These are phyloP conservation scores for Discostella stelligeroides DNA, from an alignment of 108 stramenopile species.

Conservation along the genomic window DNA sequence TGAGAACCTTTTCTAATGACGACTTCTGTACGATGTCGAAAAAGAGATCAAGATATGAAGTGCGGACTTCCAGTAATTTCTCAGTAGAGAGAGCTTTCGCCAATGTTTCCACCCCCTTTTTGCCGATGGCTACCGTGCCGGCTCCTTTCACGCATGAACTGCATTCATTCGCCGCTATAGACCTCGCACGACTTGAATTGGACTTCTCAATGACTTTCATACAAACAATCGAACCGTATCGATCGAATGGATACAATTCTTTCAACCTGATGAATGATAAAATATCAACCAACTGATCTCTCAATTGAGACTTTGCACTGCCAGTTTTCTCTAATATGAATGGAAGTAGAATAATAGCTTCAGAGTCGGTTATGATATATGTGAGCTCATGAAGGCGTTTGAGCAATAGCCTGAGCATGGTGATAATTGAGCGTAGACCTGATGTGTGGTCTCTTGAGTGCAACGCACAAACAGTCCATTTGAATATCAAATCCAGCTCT, in stretches of 20 bases:
- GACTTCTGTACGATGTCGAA: slow-evolving; percentile 64
- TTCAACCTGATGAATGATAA: slow-evolving; percentile 50
- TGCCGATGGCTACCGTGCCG: slow-evolving; percentile 76
- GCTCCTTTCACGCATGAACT: slow-evolving; percentile 56
- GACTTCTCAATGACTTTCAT: slow-evolving; percentile 73
- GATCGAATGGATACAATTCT: slow-evolving; percentile 50
- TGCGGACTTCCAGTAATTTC: slow-evolving; percentile 69
- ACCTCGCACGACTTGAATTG: slow-evolving; percentile 61
- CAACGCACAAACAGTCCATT: slow-evolving; percentile 73
- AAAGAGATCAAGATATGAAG: slow-evolving; percentile 72
- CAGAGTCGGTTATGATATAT: slow-evolving; percentile 49
- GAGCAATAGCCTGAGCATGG: slow-evolving; percentile 46
- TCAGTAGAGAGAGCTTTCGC: slow-evolving; percentile 74
- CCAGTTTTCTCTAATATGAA: slow-evolving; percentile 80
- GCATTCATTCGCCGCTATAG: slow-evolving; percentile 64
- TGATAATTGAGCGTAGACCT: slow-evolving; percentile 69
- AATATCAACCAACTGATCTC: slow-evolving; percentile 62
- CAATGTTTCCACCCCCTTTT: slow-evolving; percentile 63
- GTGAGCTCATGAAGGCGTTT: slow-evolving; percentile 56
- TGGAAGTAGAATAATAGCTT: slow-evolving; percentile 69
- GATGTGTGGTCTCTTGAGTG: slow-evolving; percentile 76
- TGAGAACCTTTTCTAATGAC: slow-evolving; percentile 62
- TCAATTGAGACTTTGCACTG: slow-evolving; percentile 67
- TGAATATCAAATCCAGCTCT: slow-evolving; percentile 77
- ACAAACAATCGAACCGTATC: slow-evolving; percentile 70